A percentile compares a stretch with the other conserved stretches of the same genome.
phyloP scores from a whole-genome alignment of 2,329 filamentous ascomycete species.

The Sporothrix curviconia region DNA sequence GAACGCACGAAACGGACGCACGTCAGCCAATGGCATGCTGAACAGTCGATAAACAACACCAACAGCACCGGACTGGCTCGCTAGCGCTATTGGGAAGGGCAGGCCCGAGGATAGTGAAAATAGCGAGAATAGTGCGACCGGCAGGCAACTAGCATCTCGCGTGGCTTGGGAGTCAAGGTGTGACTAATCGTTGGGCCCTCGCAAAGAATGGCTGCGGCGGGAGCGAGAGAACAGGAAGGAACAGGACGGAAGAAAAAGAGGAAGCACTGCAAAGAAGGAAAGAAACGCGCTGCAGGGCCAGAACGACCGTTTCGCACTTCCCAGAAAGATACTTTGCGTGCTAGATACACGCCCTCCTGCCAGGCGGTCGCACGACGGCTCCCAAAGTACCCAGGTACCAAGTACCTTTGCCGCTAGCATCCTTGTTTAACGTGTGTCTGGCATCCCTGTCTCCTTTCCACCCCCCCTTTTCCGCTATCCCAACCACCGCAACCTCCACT shows the following conservation, averaged over 20 bases:
- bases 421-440: conserved; percentile 14
- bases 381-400: conserved; percentile 12
- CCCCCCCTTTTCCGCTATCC: background rate
- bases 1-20: conserved; percentile 2
- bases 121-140: no score
- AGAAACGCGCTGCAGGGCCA: background rate
- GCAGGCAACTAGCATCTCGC: background rate
- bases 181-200: conserved; percentile 18
- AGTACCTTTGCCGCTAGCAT: conserved; percentile 13
- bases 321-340: conserved; percentile 15
- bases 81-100: conserved; percentile 9
- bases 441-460: background rate
- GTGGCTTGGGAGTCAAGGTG: conserved; percentile 12
- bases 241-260: conserved; percentile 5
- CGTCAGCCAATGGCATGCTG: background rate
- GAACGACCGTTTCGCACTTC: background rate
- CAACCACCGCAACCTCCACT: conserved; percentile 1
- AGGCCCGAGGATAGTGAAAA: conserved; percentile 10
- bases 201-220: background rate
- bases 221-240: background rate
- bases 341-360: conserved; percentile 22
- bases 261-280: background rate
- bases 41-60: background rate
- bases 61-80: background rate
- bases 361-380: conserved; percentile 1